These are phyloP conservation scores for Trichoderma gamsii DNA, from an alignment of 495 filamentous ascomycete genomes.

Conservation along the genomic window DNA sequence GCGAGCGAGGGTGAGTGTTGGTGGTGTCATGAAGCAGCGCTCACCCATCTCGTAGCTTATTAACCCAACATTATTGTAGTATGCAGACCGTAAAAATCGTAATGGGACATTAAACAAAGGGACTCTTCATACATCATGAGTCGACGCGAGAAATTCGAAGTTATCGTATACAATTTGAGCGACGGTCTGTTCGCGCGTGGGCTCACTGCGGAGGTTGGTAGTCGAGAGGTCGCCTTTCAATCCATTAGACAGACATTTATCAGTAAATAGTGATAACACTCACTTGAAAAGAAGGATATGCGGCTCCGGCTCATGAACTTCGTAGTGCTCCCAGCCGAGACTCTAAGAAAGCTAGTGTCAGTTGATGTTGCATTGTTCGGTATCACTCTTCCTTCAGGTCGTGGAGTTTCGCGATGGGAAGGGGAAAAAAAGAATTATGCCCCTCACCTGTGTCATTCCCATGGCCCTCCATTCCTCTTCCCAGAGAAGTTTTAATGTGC, in stretches of 20 bases:
- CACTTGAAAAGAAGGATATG: constrained; percentile 98
- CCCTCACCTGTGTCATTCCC: constrained; percentile 87
- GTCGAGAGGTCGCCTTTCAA: constrained; percentile 70
- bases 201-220: constrained; percentile 64
- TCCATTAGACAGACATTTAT: constrained; percentile 7
- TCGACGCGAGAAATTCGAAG: background rate
- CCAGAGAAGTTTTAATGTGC: constrained; percentile 92
- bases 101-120: constrained; percentile 9
- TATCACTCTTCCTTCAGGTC: background rate
- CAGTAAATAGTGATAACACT: constrained; percentile 25
- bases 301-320: constrained; percentile 96
- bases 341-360: constrained; percentile 50
- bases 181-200: background rate
- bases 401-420: background rate
- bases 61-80: constrained; percentile 13
- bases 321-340: constrained; percentile 97
- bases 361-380: background rate
- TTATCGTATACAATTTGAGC: constrained; percentile 12
- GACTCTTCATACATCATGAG: constrained; percentile 1
- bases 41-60: background rate
- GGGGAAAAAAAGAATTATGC: background rate
- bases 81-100: constrained; percentile 13
- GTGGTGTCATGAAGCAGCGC: background rate
- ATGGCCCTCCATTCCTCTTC: constrained; percentile 97
- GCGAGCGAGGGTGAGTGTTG: background rate